Percentiles rank a stretch among this genome's conserved stretches.
phyloP scores from a whole-genome alignment of 352 stramenopile species.

The Phytophthora foliorum region DNA sequence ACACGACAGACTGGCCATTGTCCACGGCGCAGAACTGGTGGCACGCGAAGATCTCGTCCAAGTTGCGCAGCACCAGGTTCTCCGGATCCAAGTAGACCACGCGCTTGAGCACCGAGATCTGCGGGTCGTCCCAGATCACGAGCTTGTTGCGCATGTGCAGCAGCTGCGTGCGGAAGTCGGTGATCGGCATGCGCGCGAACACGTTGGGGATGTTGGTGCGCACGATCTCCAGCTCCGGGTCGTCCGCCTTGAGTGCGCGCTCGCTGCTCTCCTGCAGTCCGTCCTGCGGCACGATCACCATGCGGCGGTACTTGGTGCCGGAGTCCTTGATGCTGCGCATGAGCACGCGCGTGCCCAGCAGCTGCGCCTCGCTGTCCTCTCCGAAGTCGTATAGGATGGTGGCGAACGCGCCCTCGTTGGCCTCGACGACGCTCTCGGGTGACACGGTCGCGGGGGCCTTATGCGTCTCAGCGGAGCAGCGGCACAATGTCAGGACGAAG shows the following conservation, averaged over 20 bases:
- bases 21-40: conserved; percentile 84
- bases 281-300: conserved; percentile 81
- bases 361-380: conserved; percentile 64
- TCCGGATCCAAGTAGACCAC: conserved; percentile 84
- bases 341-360: conserved; percentile 74
- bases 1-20: conserved; percentile 85
- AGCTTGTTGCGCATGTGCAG: conserved; percentile 89
- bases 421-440: conserved; percentile 39
- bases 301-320: conserved; percentile 68
- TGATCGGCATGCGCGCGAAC: conserved; percentile 66
- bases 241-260: conserved; percentile 56
- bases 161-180: conserved; percentile 72
- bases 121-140: conserved; percentile 81
- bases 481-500: conserved; percentile 3
- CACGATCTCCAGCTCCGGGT: conserved; percentile 75
- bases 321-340: conserved; percentile 79
- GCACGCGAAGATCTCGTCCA: conserved; percentile 88
- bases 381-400: conserved; percentile 80
- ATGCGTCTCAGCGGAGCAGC: conserved; percentile 5
- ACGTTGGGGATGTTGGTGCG: conserved; percentile 74
- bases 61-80: conserved; percentile 81
- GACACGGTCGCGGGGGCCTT: conserved; percentile 8
- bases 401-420: conserved; percentile 61
- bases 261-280: conserved; percentile 52
- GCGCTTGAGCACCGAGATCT: conserved; percentile 68